phyloP scores from a whole-genome alignment of 768 basidiomycete species.

The Candolleomyces efflorescens region DNA sequence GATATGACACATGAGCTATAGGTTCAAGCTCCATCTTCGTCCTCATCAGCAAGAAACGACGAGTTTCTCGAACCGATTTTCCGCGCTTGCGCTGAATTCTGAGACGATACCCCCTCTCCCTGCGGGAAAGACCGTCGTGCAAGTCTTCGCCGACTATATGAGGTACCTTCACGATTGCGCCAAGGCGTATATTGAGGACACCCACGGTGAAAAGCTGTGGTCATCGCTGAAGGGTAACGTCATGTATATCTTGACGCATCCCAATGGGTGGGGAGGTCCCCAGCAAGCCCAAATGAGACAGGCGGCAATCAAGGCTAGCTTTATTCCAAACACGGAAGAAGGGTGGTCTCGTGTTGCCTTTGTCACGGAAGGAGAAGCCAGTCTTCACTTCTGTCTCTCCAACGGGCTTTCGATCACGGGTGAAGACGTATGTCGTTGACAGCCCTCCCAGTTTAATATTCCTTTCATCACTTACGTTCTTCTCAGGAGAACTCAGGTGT shows the following conservation, averaged over 20 bases:
- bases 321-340: constrained; percentile 34
- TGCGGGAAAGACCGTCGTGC: constrained; percentile 29
- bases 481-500: constrained; percentile 25
- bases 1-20: not conserved
- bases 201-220: constrained; percentile 43
- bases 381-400: constrained; percentile 50
- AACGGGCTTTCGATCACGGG: constrained; percentile 32
- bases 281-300: constrained; percentile 51
- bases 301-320: constrained; percentile 46
- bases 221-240: constrained; percentile 34
- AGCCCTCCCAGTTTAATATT: not conserved
- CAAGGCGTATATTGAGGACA: constrained; percentile 43
- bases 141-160: constrained; percentile 46
- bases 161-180: constrained; percentile 42
- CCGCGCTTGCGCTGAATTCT: not conserved
- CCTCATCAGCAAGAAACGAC: not conserved
- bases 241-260: constrained; percentile 51
- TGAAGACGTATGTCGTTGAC: constrained; percentile 11
- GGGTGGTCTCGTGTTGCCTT: constrained; percentile 41
- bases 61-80: too few species aligned
- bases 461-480: not conserved
- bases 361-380: constrained; percentile 59
- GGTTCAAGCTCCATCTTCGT: constrained; percentile 25
- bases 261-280: constrained; percentile 56
- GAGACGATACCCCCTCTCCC: constrained; percentile 35